phyloP scores from a whole-genome alignment of 2,329 filamentous ascomycete species.

The Cercospora brassicicola region DNA sequence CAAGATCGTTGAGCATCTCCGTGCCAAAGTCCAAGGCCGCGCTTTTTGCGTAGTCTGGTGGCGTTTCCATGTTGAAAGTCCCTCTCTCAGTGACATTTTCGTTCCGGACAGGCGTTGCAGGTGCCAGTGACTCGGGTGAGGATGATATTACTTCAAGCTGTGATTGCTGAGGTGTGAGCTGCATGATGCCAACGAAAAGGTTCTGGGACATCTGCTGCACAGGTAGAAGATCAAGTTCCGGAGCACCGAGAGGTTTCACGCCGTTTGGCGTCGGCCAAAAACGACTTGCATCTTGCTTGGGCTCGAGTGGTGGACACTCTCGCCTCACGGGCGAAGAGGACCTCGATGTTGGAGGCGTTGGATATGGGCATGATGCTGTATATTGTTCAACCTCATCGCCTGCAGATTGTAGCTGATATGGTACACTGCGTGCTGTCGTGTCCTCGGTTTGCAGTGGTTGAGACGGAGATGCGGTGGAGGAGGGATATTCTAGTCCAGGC shows the following conservation, averaged over 20 bases:
- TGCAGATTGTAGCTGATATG: not conserved
- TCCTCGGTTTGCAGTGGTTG: not conserved
- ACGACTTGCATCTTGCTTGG: not conserved
- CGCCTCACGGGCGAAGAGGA: not conserved
- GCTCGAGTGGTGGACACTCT: not conserved
- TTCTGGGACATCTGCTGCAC: not conserved
- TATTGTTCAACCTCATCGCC: not conserved
- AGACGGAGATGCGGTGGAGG: not conserved
- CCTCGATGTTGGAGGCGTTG: not conserved
- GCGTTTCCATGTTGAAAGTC: not conserved
- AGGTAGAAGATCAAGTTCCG: not conserved
- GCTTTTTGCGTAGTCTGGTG: not conserved
- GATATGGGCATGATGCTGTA: not conserved
- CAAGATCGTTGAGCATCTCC: not conserved
- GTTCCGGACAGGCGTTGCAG: not conserved
- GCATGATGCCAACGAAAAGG: slow-evolving; percentile 5
- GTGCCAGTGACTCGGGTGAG: slow-evolving; percentile 4
- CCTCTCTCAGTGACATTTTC: not conserved
- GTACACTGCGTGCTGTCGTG: not conserved
- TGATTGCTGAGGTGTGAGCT: slow-evolving; percentile 4
- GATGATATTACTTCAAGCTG: slow-evolving; percentile 10
- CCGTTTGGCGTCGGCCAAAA: not conserved
- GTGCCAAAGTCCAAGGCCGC: not conserved
- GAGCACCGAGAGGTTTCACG: not conserved
- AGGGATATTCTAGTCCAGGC: not conserved